Evolutionary conservation across 2,329 filamentous ascomycete genomes (phyloP), one percentile per base, ranked within the genome.

Genomic region (Rutstroemia sp.): DNA sequence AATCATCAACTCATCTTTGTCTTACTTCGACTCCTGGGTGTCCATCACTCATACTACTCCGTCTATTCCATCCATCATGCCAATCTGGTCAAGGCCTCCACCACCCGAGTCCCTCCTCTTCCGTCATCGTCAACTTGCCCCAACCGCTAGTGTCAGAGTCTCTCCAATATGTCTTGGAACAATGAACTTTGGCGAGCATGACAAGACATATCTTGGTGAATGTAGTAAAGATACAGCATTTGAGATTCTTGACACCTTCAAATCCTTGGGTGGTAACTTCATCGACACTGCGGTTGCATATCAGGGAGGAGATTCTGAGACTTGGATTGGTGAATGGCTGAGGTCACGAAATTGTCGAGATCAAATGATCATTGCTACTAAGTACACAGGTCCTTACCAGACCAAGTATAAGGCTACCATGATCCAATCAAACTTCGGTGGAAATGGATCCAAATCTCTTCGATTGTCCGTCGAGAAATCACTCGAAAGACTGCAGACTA

Each of bases 271-370:
- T 4, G 84, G 85, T 14, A 87, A 87, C 71, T 86, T 87, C 68
- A 84, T 87, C 66, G 85, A 88, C 68, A 86, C 82, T 16, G 59
- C 84, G 58, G 86, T 83, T 72, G 85, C 84, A 69, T 89, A 89
- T 71, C 85, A 67, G 41, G 63, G 77, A 58, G 80, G 79, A 52
- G 70, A 85, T 63, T 83, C 79, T 0, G 86, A 89, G 70, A 70
- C 65, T 52, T 86, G 85, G 80, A 73, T 90, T 56, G 86, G 86
- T 38, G 83, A 86, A 62, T 90, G 86, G 85, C 85, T 87, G 81
- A 75, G 77, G 63, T 77, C 77, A 59, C 78, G 82, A 9, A 75
- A 77, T n/a, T 80, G 80, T 58, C 79, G 87, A 23, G 85, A 88
- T 62, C 59, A 70, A 50, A 80, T 90, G 70, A 84, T 89, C 16